Evolutionary conservation across 108 stramenopile genomes (phyloP).

Genomic region (Cyclotella baltica): DNA sequence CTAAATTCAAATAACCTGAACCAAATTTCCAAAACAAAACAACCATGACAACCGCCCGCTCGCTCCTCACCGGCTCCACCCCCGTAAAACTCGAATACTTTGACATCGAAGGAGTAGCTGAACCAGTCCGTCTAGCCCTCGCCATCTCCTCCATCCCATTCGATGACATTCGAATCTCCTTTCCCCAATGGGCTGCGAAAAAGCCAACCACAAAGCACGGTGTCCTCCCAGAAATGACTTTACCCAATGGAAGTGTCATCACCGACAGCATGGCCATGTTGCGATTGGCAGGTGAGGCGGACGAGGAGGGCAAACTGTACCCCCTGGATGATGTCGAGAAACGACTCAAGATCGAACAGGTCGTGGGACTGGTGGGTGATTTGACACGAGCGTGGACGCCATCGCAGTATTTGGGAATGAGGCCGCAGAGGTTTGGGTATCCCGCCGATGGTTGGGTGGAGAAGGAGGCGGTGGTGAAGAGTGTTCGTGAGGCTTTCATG

Average conservation of each 20-base stretch:
- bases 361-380: slow-evolving; percentile 67
- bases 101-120: slow-evolving; percentile 72
- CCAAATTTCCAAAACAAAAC: neutral
- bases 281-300: slow-evolving; percentile 56
- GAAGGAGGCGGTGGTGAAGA: slow-evolving; percentile 55
- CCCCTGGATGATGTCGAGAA: slow-evolving; percentile 53
- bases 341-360: slow-evolving; percentile 62
- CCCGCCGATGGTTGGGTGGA: slow-evolving; percentile 61
- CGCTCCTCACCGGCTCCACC: slow-evolving; percentile 32
- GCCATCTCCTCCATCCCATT: slow-evolving; percentile 53
- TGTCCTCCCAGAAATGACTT: slow-evolving; percentile 65
- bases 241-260: slow-evolving; percentile 55
- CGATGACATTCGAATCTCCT: slow-evolving; percentile 62
- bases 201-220: slow-evolving; percentile 78
- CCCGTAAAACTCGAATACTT: slow-evolving; percentile 75
- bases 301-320: slow-evolving; percentile 53
- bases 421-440: slow-evolving; percentile 63
- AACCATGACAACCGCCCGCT: slow-evolving; percentile 30
- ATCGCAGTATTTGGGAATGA: slow-evolving; percentile 56
- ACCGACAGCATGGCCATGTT: slow-evolving; percentile 72
- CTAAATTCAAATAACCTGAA: neutral
- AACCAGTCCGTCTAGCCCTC: slow-evolving; percentile 65
- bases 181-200: slow-evolving; percentile 62
- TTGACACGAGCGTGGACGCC: slow-evolving; percentile 61
- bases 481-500: slow-evolving; percentile 57